Evolutionary conservation across 2,329 filamentous ascomycete species (phyloP), one percentile per base, ranked within the genome.

Genomic region (Fusarium goolgardi): DNA sequence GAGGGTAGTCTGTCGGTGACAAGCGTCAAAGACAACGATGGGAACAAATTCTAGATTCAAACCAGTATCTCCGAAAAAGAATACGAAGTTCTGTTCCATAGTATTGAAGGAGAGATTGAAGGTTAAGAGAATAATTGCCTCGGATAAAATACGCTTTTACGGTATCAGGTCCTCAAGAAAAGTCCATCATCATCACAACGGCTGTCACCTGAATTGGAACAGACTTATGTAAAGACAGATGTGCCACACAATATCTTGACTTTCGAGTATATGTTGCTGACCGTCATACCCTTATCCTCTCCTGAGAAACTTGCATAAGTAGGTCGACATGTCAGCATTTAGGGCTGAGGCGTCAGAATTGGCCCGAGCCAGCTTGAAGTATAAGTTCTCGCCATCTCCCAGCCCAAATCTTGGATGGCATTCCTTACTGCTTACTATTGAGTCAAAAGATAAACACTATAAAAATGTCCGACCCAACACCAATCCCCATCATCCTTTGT

Each of bases 401-500:
- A 11, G 0, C 2, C 5, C 8, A 39, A 27, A 1, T 7, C 9
- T 5, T 12, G 1, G 9, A 2, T 9, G 2, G 5, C 6, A 3
- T 3, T 7, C 12, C 1, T 6, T 12, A 37, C 6, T 15, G 10
- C 2, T 27, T 12, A 9, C 29, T 8, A 0, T 45, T 20, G 3
- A 16, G 5, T 16, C 7, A 5, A 16, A 5, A 18, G 9, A 27
- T 3, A 8, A 45, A 29, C 3, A n/a, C 3, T 5, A 2, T 8
- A 25, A 55, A 35, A 5, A 68, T 68, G 65, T 5, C 44, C 7
- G 40, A 35, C 2, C 2, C 35, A 21, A 12, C 1, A 2, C 31
- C 62, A 0, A 67, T 69, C 1, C 62, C 66, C 3, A 70, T 69
- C 4, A 51, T 70, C 7, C 46, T 70, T 4, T 69, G 66, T 3